Base-by-base conservation (phyloP, 306 rosid species). In the Spatholobus suberectus region DNA sequence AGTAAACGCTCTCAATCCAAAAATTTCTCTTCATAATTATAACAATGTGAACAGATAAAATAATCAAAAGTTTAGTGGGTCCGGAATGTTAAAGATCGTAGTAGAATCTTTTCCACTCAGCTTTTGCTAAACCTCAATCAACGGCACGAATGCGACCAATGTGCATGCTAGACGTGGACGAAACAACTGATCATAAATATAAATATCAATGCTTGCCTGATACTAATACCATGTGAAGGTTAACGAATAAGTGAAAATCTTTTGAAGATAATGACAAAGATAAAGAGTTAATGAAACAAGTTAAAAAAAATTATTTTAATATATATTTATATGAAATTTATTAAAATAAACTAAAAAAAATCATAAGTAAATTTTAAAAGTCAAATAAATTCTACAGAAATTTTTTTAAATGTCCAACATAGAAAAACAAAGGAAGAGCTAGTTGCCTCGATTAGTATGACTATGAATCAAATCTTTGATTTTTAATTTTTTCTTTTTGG, bases 121-220 rank as follows among this genome's bases (percentile, higher is more conserved):
- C 34, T 73, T 73, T 14, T 49, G 66, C 34, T 63, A 35, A 40
- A 29, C 73, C 87, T 43, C 80, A 70, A 77, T 85, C 83, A 77
- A 81, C 73, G 78, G 69, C 35, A 54, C 44, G 10, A 81, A 85
- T 80, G 54, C 35, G 58, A 44, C 43, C 37, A 69, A 55, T 15
- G 58, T 69, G 34, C 54, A 17, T 24, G 58, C 65, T 24, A 58
- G 29, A 58, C 82, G 75, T 47, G 79, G 69, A 46, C 68, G 40
- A 58, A 70, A 46, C 66, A 59, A 46, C 3, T 4, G 17, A 58
- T 2, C 65, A 37, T 18, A 35, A 51, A 29, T 32, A 55, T 35
- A 55, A n/a, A 79, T 67, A 54, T 13, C 35, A 38, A 69, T 32
- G 43, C 24, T 63, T 15, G 11, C 26, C 26, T 23, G 8, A 61